These are phyloP conservation scores for Zostera marina DNA, from an alignment of 116 monocot genomes.

Conservation along the genomic window DNA sequence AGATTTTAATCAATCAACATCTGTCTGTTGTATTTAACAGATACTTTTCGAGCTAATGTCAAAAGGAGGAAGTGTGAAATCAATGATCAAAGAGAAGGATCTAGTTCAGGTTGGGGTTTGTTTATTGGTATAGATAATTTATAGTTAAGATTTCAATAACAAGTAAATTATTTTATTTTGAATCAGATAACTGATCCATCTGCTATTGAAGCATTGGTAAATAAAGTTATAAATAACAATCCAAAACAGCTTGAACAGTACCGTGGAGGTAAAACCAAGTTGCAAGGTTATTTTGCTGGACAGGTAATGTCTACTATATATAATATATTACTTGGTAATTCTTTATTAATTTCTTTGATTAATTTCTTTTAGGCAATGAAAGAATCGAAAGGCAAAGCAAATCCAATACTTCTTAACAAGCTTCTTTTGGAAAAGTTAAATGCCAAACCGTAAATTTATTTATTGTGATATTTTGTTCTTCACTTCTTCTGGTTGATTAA, in stretches of 20 bases:
- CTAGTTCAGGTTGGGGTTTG: constrained; percentile 58
- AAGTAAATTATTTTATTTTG: not conserved
- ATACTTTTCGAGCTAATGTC: constrained; percentile 72
- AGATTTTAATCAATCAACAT: not conserved
- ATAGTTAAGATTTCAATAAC: not conserved
- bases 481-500: too few species aligned
- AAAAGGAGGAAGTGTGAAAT: constrained; percentile 92
- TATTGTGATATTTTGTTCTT: too few species aligned
- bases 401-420: constrained; percentile 70
- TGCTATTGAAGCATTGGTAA: constrained; percentile 68
- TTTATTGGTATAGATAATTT: not conserved
- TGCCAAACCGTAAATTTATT: constrained; percentile 7
- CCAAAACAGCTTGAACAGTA: constrained; percentile 96
- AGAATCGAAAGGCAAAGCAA: constrained; percentile 94
- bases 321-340: not conserved
- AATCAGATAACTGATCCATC: constrained; percentile 59
- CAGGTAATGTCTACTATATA: constrained; percentile 60
- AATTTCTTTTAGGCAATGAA: constrained; percentile 60
- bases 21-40: constrained; percentile 11
- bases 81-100: constrained; percentile 84
- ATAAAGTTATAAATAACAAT: constrained; percentile 61
- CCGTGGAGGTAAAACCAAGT: constrained; percentile 70
- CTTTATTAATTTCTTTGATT: not conserved
- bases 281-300: constrained; percentile 89
- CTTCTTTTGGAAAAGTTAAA: constrained; percentile 77